Evolutionary conservation across 495 filamentous ascomycete species (phyloP).

Genomic region (Trichoderma virens): DNA sequence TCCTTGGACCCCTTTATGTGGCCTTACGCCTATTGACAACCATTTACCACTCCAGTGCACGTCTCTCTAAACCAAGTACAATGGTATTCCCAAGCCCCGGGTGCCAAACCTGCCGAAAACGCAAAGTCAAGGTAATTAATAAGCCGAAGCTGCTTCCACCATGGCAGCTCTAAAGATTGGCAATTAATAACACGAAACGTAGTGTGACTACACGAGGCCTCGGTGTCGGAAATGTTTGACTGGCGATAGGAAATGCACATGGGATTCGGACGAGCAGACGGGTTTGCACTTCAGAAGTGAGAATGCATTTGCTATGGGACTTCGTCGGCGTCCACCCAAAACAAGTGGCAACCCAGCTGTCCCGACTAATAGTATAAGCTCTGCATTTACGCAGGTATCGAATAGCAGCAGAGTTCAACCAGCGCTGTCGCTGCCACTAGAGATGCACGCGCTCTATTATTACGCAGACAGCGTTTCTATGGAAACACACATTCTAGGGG

Average conservation of each 20-base stretch:
- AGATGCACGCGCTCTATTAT: slow-evolving; percentile 15
- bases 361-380: neutral
- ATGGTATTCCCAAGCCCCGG: slow-evolving; percentile 14
- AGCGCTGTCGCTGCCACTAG: slow-evolving; percentile 12
- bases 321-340: slow-evolving; percentile 21
- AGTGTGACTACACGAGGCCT: neutral
- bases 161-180: neutral
- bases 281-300: slow-evolving; percentile 26
- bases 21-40: neutral
- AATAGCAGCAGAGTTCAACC: slow-evolving; percentile 12
- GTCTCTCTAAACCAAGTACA: neutral
- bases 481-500: slow-evolving; percentile 19
- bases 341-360: slow-evolving; percentile 1
- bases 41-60: neutral
- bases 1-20: neutral
- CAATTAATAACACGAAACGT: neutral
- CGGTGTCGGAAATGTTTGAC: slow-evolving; percentile 23
- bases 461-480: slow-evolving; percentile 13
- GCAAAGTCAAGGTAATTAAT: slow-evolving; percentile 1
- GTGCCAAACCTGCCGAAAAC: slow-evolving; percentile 9
- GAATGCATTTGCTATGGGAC: slow-evolving; percentile 27
- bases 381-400: neutral
- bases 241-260: slow-evolving; percentile 21
- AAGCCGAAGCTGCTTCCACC: neutral
- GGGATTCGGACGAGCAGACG: slow-evolving; percentile 21